Base-by-base conservation (phyloP, 2,329 filamentous ascomycete species). In the Nemania sp. region DNA sequence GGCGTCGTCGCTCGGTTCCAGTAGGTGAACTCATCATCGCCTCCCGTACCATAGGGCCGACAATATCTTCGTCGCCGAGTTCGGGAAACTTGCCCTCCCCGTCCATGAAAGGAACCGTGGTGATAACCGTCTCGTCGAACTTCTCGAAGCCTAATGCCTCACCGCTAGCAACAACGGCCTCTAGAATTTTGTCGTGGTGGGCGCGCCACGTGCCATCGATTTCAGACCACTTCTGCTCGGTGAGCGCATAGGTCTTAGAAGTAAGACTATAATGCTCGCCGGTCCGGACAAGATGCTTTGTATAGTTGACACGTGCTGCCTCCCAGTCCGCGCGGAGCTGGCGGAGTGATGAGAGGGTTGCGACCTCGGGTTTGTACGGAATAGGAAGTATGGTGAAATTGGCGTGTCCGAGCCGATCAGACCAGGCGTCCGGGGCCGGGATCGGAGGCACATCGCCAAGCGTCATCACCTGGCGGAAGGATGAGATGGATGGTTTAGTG, bases 181-280 rank as follows among this genome's bases (percentile, higher is more conserved):
- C 78, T 42, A 88, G 80, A 56, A 91, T 83, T 34, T 83, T 76
- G 37, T 91, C 87, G 72, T 95, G 86, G 57, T 87, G 84, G 37
- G 76, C 75, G 72, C 87, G 87, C 94, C 93, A 97, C 58, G 82
- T 78, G 1, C 80, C 80, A 72, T 97, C 91, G 45, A 90, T 90
- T 68, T 89, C 86, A 25, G 87, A 84, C 94, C 94, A 97, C 75
- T 98, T 98, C 63, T 90, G 85, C 74, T 95, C 88, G 0, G 93
- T 97, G 58, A 95, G 82, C 53, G 83, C 85, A 77, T 93, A 97
- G 57, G 91, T 95, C 74, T 92, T 95, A 55, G 92, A 97, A 0
- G 92, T 97, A 35, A 88, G 82, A 15, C 93, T 92, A 68, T 96
- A 96, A 76, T 97, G 92, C 75, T 97, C 93, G 57, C 90, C 90